Base-by-base conservation (phyloP, 108 stramenopile genomes). In the Cylindrotheca fusiformis region DNA sequence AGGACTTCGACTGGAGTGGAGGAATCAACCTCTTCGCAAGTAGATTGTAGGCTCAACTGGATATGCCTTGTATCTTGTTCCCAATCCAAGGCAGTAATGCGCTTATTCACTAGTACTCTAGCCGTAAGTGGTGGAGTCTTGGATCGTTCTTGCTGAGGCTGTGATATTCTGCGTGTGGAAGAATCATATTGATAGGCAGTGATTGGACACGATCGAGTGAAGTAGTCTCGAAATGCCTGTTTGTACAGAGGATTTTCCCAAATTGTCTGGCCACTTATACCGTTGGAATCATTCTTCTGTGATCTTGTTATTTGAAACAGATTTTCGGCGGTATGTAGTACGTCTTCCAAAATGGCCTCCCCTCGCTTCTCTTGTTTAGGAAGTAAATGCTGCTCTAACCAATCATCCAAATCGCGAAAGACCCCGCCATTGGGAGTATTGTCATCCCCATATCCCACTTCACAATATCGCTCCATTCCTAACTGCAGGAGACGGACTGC, bases 391-490 rank as follows among this genome's bases (percentile, higher is more conserved):
- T 62, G 27, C 26, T 77, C 78, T 49, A 87, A 48, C 91, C 91
- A 93, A 18, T 59, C 77, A 76, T 93, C 91, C 57, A 93, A 70
- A 76, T 93, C 91, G 1, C 69, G 75, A 72, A 89, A 89, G 26
- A 89, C 88, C 1, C 90, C 90, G 6, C 91, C 91, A 69, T 72
- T 75, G 25, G 73, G 73, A 45, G 83, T 90, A 28, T 85, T 81
- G 67, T 93, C 91, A 74, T 93, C 91, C 0, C 91, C 91, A 75
- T 88, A 93, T 8, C 91, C 91, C 49, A 89, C 80, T 6, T 69
- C 58, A 67, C 87, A 87, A 2, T 67, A 41, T 17, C 81, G 58
- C 17, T 24, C 36, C 44, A 82, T 86, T 2, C 88, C 85, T 63
- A 93, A 69, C 68, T 90, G 91, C 33, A 86, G 47, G 55, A 93